Evolutionary conservation across 352 stramenopile genomes (phyloP), one percentile per base, ranked within the genome.

Genomic region (Aphanomyces euteiches): DNA sequence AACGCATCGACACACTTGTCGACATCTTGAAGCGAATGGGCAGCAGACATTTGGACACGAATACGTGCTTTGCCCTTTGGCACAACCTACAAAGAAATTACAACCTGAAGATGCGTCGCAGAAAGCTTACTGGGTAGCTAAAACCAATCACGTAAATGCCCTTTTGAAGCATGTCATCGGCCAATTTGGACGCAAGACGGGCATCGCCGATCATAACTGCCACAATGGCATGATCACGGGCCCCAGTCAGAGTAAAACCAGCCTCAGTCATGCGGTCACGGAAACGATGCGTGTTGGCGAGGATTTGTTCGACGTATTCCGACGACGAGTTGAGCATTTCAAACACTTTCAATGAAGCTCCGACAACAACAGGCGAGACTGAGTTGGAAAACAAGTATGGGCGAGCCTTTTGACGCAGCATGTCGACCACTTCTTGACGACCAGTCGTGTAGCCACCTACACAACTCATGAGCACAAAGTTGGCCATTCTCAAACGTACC

Each of bases 371-470:
- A 41, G 93, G 93, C 19, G 92, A 88, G 21, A 98, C 76, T 59
- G 93, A 96, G 82, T 98, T 98, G 56, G 86, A 96, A 75, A 98
- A 98, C n/a, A 98, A 75, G 81, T 98, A 98, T 53, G 93, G 93
- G 15, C 93, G 85, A 56, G 90, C 86, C 58, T 90, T 90, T 73
- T 98, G 92, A 53, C 90, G 87, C 53, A 98, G 70, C 28, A 97
- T 78, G 71, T 98, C 92, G 34, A 98, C 85, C 45, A 98, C 76
- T 63, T 97, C 88, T 77, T 96, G 84, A 61, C 84, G 80, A 8
- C 85, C 92, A 0, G 86, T 95, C 2, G 92, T 98, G 87, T 98
- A 98, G 45, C 93, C 93, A 15, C 93, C 50, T 58, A n/a, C 1
- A n/a, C 8, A 12, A 47, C 21, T 19, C 39, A 48, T 47, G n/a